These are phyloP conservation scores for Spergularia bocconei DNA, from an alignment of 148 eudicot genomes.

Conservation along the genomic window DNA sequence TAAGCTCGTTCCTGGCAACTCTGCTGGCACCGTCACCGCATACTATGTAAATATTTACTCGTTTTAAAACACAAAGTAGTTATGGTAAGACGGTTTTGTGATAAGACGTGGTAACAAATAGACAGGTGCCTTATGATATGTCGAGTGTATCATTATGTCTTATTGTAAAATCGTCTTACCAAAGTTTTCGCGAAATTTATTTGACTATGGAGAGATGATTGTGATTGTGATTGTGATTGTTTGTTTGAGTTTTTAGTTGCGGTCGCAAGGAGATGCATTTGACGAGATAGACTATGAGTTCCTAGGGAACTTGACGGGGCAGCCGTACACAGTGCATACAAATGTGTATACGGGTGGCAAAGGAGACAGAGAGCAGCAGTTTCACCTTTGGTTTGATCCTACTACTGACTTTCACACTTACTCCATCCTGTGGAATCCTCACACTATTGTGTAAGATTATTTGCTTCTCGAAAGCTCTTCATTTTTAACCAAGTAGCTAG, in stretches of 20 bases:
- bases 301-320: constrained; percentile 32
- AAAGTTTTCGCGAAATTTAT: not conserved
- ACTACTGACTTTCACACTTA: constrained; percentile 37
- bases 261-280: constrained; percentile 18
- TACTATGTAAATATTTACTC: constrained; percentile 20
- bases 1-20: constrained; percentile 37
- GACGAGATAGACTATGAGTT: constrained; percentile 39
- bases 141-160: not conserved
- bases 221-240: not conserved
- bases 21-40: constrained; percentile 40
- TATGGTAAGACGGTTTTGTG: too few species aligned
- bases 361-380: constrained; percentile 35
- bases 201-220: not conserved
- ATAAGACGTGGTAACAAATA: too few species aligned
- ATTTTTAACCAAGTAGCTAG: too few species aligned
- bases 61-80: too few species aligned
- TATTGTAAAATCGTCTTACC: not conserved
- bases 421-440: constrained; percentile 41
- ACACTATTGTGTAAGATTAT: constrained; percentile 21
- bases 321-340: constrained; percentile 36
- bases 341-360: constrained; percentile 30
- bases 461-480: not conserved
- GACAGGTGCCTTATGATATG: not conserved
- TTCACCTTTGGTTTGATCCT: constrained; percentile 37
- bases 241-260: constrained; percentile 16